Percentiles rank a stretch among this genome's conserved stretches.
Conservation (phyloP, 176 grass and related monocot genomes). For the Avena atlantica region DNA sequence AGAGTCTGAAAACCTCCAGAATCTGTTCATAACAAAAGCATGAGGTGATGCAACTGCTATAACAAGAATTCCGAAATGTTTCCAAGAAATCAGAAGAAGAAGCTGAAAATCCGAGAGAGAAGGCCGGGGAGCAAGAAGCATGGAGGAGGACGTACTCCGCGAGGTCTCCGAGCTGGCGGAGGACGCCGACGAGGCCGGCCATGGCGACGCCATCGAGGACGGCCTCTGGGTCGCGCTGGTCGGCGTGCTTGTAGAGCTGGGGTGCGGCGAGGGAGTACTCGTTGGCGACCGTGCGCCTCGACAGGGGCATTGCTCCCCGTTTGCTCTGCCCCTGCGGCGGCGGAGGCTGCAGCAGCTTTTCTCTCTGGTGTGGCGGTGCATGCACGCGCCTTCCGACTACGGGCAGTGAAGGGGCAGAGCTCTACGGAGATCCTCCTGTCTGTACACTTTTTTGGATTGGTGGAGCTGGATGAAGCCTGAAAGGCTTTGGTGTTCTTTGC, state of each 20-base stretch:
- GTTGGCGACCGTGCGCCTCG: constrained; percentile 70
- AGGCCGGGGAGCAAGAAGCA: neutral
- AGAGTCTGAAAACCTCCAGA: constrained; percentile 6
- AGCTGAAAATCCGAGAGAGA: neutral
- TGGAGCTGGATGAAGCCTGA: neutral
- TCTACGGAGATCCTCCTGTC: constrained; percentile 4
- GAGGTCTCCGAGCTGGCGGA: constrained; percentile 92
- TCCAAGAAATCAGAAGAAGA: constrained; percentile 8
- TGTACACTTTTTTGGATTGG: constrained; percentile 3
- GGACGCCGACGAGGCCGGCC: constrained; percentile 82
- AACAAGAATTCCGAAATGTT: neutral
- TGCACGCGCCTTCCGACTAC: constrained; percentile 6
- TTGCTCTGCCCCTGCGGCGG: neutral
- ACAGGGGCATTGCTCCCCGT: constrained; percentile 65
- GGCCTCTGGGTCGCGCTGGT: constrained; percentile 77
- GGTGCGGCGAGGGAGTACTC: constrained; percentile 75
- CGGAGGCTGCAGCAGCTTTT: constrained; percentile 34
- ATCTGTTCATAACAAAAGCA: constrained; percentile 31
- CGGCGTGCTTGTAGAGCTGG: constrained; percentile 58
- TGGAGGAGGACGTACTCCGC: constrained; percentile 59
- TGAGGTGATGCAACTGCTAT: constrained; percentile 22
- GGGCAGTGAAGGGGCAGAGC: constrained; percentile 19
- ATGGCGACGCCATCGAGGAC: constrained; percentile 89
- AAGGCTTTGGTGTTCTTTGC: constrained; percentile 26
- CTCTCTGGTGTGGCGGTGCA: neutral